Evolutionary conservation across 129 eudicot genomes (phyloP).

Genomic region (Mikania micrantha): DNA sequence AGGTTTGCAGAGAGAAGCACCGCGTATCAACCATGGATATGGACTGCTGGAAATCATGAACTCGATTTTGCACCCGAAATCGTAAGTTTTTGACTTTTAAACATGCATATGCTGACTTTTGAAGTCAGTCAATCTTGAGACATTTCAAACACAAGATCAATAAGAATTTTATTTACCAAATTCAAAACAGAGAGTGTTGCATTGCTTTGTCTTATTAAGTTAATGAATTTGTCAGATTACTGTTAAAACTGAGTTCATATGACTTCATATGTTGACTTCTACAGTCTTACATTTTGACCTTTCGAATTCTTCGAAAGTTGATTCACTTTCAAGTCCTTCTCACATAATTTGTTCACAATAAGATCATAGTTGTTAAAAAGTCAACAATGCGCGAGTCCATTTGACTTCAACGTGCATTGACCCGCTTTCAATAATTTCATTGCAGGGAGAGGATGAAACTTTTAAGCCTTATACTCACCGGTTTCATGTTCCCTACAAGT

Average conservation of each 20-base stretch:
- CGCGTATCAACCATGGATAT: conserved; percentile 97
- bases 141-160: too few species aligned
- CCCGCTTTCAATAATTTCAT: neutral
- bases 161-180: too few species aligned
- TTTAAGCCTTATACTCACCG: conserved; percentile 64
- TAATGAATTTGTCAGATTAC: too few species aligned
- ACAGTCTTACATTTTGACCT: neutral
- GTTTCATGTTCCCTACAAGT: conserved; percentile 56
- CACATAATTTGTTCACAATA: neutral
- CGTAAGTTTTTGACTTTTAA: conserved; percentile 31
- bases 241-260: neutral
- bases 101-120: conserved; percentile 6
- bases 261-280: conserved; percentile 2
- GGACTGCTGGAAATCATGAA: conserved; percentile 95
- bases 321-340: neutral
- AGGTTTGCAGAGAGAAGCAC: conserved; percentile 72
- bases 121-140: too few species aligned
- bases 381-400: too few species aligned
- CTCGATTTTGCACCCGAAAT: conserved; percentile 82
- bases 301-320: neutral
- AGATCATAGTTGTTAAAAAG: too few species aligned
- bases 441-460: conserved; percentile 68
- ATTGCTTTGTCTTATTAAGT: too few species aligned
- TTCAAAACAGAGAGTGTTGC: too few species aligned
- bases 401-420: neutral